These are phyloP conservation scores for Euphorbia schlechtendalii DNA, from an alignment of 441 rosid genomes.

Conservation along the genomic window DNA sequence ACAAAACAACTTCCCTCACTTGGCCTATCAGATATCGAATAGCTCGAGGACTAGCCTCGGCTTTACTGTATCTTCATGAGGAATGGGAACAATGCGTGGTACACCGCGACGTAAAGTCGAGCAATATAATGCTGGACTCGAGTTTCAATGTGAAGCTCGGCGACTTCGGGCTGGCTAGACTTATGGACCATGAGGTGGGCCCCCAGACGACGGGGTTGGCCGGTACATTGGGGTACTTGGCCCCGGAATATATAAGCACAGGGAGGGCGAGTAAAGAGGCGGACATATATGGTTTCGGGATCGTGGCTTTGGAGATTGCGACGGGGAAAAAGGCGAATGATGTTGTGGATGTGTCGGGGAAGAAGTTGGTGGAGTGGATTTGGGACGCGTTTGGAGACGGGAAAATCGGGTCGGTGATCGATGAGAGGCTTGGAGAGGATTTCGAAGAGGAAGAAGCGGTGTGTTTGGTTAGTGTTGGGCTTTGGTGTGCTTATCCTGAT, in stretches of 20 bases:
- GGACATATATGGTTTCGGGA: conserved; percentile 40
- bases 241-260: conserved; percentile 43
- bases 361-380: conserved; percentile 40
- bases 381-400: conserved; percentile 38
- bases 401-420: conserved; percentile 19
- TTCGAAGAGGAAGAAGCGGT: conserved; percentile 19
- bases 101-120: conserved; percentile 46
- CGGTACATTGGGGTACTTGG: conserved; percentile 44
- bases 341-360: conserved; percentile 15
- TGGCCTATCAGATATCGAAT: conserved; percentile 39
- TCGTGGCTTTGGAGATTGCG: conserved; percentile 35
- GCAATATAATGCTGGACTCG: conserved; percentile 48
- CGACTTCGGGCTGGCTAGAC: conserved; percentile 50
- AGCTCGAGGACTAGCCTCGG: conserved; percentile 40
- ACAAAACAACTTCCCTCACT: conserved; percentile 12
- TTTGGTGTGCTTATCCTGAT: conserved; percentile 47
- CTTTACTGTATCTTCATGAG: conserved; percentile 44
- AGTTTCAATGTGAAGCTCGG: conserved; percentile 45
- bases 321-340: conserved; percentile 31
- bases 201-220: conserved; percentile 40
- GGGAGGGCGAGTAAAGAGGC: conserved; percentile 42
- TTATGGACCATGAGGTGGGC: conserved; percentile 43
- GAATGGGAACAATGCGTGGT: conserved; percentile 53
- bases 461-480: conserved; percentile 33
- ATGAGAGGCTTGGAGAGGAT: conserved; percentile 16